These are phyloP conservation scores for Arachis hypogaea DNA, from an alignment of 306 rosid species.

Conservation along the genomic window DNA sequence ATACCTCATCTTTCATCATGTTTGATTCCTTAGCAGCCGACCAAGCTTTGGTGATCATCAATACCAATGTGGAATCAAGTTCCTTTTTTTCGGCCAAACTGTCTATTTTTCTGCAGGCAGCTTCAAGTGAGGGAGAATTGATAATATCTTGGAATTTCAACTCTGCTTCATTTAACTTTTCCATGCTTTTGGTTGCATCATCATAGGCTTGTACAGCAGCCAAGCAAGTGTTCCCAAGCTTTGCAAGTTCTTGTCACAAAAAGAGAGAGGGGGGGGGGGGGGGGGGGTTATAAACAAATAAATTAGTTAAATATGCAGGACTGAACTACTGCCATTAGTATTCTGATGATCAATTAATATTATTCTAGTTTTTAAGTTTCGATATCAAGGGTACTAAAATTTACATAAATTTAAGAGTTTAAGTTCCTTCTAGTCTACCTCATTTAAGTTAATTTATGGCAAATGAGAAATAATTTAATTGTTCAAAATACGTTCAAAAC, in stretches of 20 bases:
- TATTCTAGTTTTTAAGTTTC: not conserved
- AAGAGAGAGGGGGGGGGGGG: no score
- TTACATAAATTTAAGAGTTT: constrained; percentile 19
- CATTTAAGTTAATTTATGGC: constrained; percentile 18
- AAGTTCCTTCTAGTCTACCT: not conserved
- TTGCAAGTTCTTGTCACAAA: constrained; percentile 44
- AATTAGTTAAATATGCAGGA: constrained; percentile 7
- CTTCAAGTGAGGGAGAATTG: constrained; percentile 80
- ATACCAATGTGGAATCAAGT: constrained; percentile 83
- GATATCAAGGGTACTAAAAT: not conserved
- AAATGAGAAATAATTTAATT: not conserved
- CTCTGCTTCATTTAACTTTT: constrained; percentile 83
- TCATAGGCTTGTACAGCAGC: constrained; percentile 88
- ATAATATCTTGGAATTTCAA: constrained; percentile 92
- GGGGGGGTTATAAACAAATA: not conserved
- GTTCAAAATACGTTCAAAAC: not conserved
- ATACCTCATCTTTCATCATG: constrained; percentile 89
- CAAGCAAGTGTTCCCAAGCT: constrained; percentile 69
- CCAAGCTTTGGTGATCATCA: constrained; percentile 99
- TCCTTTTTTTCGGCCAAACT: constrained; percentile 82
- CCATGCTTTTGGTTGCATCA: constrained; percentile 75
- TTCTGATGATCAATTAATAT: not conserved
- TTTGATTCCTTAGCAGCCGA: constrained; percentile 88
- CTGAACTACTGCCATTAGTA: constrained; percentile 15
- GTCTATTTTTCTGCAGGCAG: constrained; percentile 95